These are phyloP conservation scores for Aurinia saxatilis DNA, from an alignment of 345 rosid genomes.

Conservation along the genomic window DNA sequence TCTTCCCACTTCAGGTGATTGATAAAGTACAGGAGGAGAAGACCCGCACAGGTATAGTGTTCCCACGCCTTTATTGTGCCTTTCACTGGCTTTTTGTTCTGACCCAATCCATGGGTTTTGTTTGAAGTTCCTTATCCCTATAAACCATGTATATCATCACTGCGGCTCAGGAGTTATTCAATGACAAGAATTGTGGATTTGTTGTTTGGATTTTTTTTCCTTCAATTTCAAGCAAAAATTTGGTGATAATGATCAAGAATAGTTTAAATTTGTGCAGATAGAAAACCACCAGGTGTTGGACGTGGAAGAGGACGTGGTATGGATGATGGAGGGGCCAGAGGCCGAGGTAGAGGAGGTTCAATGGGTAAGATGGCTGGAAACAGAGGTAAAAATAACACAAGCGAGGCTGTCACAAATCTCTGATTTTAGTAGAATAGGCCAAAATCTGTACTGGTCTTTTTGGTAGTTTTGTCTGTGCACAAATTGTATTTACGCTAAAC, in stretches of 20 bases:
- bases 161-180: not conserved
- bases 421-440: too few relatives aligned
- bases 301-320: conserved; percentile 32
- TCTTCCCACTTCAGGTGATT: conserved; percentile 22
- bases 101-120: not conserved
- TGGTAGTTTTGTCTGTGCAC: not conserved
- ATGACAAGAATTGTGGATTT: not conserved
- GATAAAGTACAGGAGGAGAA: conserved; percentile 32
- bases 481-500: not conserved
- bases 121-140: not conserved
- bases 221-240: not conserved
- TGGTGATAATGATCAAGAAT: not conserved
- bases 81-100: not conserved
- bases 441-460: not conserved
- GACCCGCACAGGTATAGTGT: conserved; percentile 26
- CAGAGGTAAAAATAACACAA: conserved; percentile 20
- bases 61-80: not conserved
- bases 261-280: conserved; percentile 18
- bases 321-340: conserved; percentile 31
- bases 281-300: conserved; percentile 33
- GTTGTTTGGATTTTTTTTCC: not conserved
- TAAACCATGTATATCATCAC: not conserved
- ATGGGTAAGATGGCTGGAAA: conserved; percentile 17
- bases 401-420: not conserved
- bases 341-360: conserved; percentile 23